Evolutionary conservation across 208 protist species (phyloP).

Genomic region (Ichthyophonus hoferi): DNA sequence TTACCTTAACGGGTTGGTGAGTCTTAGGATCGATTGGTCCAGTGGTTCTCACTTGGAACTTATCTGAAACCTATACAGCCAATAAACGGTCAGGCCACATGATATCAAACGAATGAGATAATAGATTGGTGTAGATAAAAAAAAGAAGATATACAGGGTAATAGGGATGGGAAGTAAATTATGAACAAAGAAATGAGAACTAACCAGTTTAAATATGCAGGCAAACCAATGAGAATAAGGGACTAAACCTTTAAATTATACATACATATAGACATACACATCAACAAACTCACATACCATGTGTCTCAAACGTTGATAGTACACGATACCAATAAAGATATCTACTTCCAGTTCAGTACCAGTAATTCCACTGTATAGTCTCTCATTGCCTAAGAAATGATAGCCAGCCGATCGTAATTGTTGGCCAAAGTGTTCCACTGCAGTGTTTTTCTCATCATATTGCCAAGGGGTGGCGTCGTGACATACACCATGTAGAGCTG

Average conservation of each 20-base stretch:
- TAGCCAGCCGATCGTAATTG: constrained; percentile 85
- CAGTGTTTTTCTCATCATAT: constrained; percentile 57
- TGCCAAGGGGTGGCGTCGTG: constrained; percentile 90
- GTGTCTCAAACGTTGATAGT: constrained; percentile 99
- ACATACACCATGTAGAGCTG: constrained; percentile 83
- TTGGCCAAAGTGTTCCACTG: constrained; percentile 90
- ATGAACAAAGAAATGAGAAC: too few species aligned
- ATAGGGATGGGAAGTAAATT: too few species aligned
- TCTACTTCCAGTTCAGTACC: constrained; percentile 89
- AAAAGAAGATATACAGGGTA: too few species aligned
- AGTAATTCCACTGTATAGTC: constrained; percentile 85
- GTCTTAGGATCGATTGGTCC: constrained; percentile 87
- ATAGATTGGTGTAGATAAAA: too few species aligned
- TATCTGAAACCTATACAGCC: constrained; percentile 17
- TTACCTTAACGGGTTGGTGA: constrained; percentile 95
- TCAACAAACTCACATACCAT: constrained; percentile 73
- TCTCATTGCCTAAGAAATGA: constrained; percentile 92
- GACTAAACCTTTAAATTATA: too few species aligned
- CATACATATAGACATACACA: neutral
- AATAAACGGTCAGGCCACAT: too few species aligned
- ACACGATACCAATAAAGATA: constrained; percentile 93
- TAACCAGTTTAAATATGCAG: too few species aligned
- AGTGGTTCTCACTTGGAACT: constrained; percentile 90
- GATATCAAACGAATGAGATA: too few species aligned
- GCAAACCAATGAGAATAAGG: too few species aligned